phyloP scores from a whole-genome alignment of 2,329 filamentous ascomycete genomes.

The Penicillium occitanis region DNA sequence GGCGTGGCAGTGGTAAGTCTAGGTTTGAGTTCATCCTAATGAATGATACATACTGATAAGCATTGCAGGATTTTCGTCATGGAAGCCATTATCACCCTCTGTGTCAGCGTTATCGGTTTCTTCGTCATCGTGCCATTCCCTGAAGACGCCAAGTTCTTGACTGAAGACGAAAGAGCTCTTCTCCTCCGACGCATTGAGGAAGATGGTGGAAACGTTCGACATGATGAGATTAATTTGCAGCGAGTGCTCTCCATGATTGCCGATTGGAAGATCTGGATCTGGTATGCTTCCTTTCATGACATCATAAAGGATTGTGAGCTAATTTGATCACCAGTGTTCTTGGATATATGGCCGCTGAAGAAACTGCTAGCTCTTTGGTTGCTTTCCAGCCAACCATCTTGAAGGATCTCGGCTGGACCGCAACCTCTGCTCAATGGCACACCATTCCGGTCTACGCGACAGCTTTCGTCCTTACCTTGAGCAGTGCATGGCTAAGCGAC shows the following conservation, averaged over 20 bases:
- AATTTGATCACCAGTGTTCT: slow-evolving; percentile 23
- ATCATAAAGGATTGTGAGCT: background rate
- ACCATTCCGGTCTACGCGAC: slow-evolving; percentile 35
- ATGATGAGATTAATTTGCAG: slow-evolving; percentile 21
- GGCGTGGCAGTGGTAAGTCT: slow-evolving; percentile 34
- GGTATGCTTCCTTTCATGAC: slow-evolving; percentile 20
- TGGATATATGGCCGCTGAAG: slow-evolving; percentile 29
- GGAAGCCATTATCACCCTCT: slow-evolving; percentile 31
- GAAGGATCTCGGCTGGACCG: slow-evolving; percentile 34
- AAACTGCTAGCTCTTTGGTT: slow-evolving; percentile 29
- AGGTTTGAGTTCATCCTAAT: no score
- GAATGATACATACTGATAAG: background rate
- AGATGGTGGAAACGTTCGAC: slow-evolving; percentile 22
- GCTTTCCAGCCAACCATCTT: slow-evolving; percentile 38
- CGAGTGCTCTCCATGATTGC: slow-evolving; percentile 21
- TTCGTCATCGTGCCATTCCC: slow-evolving; percentile 25
- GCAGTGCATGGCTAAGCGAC: slow-evolving; percentile 26
- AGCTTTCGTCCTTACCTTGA: slow-evolving; percentile 30
- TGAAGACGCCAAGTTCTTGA: slow-evolving; percentile 23
- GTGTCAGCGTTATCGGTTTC: slow-evolving; percentile 21
- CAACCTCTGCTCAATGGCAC: slow-evolving; percentile 33
- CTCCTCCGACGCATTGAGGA: slow-evolving; percentile 23
- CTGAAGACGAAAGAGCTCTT: slow-evolving; percentile 21
- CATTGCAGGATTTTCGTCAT: slow-evolving; percentile 29
- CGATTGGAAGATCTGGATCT: slow-evolving; percentile 30